Evolutionary conservation across 129 eudicot species (phyloP).

Genomic region (Centella asiatica): DNA sequence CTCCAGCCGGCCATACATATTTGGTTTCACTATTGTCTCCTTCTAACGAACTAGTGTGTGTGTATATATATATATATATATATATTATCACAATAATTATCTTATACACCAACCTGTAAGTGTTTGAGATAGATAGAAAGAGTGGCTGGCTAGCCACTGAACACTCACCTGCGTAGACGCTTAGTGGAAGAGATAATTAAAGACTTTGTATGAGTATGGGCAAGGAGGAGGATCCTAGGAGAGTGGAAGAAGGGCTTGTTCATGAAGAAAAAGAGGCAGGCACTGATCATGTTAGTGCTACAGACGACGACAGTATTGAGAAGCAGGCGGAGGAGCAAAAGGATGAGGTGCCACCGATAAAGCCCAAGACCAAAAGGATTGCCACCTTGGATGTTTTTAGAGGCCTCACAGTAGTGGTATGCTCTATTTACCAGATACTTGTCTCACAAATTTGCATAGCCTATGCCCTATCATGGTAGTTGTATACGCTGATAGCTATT

Average conservation of each 20-base stretch:
- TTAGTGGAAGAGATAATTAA: too few relatives aligned
- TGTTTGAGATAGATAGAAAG: too few relatives aligned
- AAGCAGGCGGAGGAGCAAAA: not conserved
- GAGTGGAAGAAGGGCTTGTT: constrained; percentile 9
- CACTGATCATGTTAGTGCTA: not conserved
- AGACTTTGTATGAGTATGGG: not conserved
- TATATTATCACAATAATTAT: too few relatives aligned
- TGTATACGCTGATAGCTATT: not conserved
- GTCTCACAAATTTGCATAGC: not conserved
- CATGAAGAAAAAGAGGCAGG: constrained; percentile 6
- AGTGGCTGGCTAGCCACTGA: too few relatives aligned
- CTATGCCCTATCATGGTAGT: not conserved
- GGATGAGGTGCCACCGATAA: constrained; percentile 13
- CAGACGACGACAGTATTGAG: not conserved
- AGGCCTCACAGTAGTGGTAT: constrained; percentile 48
- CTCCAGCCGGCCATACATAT: not conserved
- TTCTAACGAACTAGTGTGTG: too few relatives aligned
- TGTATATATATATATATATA: too few relatives aligned
- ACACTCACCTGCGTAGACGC: too few relatives aligned
- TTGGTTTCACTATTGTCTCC: not conserved
- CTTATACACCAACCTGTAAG: too few relatives aligned
- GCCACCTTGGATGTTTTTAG: constrained; percentile 48
- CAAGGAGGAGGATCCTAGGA: not conserved
- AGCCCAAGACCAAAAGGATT: constrained; percentile 37
- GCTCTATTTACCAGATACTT: too few relatives aligned